Evolutionary conservation across 23 red algal genomes (phyloP).

Genomic region (Agarophyton chilense): DNA sequence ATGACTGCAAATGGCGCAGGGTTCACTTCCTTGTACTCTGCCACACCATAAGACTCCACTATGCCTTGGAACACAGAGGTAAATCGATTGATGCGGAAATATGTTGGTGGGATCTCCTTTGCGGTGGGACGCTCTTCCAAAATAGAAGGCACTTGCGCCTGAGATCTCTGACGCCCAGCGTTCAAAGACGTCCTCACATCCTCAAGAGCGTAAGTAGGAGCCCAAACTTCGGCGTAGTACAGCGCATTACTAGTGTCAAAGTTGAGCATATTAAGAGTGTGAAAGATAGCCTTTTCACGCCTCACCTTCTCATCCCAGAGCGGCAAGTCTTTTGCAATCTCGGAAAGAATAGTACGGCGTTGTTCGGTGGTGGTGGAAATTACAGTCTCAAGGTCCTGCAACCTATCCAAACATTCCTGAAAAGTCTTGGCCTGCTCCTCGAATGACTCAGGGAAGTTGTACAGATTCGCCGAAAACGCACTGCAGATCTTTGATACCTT

Average conservation of each 20-base stretch:
- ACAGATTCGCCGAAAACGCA: constrained; percentile 83
- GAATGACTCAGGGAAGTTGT: constrained; percentile 78
- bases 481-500: constrained; percentile 89
- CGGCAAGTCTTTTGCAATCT: constrained; percentile 62
- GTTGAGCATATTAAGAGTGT: constrained; percentile 95
- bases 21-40: constrained; percentile 94
- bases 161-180: constrained; percentile 50
- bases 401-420: constrained; percentile 25
- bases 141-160: constrained; percentile 88
- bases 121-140: constrained; percentile 67
- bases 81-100: constrained; percentile 88
- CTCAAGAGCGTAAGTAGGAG: constrained; percentile 52
- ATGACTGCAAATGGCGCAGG: constrained; percentile 91
- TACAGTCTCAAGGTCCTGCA: constrained; percentile 80
- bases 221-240: constrained; percentile 94
- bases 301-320: constrained; percentile 81
- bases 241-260: constrained; percentile 85
- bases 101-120: constrained; percentile 82
- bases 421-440: constrained; percentile 54
- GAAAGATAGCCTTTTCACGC: constrained; percentile 93
- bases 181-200: constrained; percentile 72
- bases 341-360: constrained; percentile 64
- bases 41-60: constrained; percentile 92
- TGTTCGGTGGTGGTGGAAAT: constrained; percentile 73
- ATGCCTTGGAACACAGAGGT: constrained; percentile 94